A percentile compares a stretch with the other conserved stretches of the same genome.
phyloP scores from a whole-genome alignment of 176 grass and related monocot genomes.

The Musa schizocarpa region DNA sequence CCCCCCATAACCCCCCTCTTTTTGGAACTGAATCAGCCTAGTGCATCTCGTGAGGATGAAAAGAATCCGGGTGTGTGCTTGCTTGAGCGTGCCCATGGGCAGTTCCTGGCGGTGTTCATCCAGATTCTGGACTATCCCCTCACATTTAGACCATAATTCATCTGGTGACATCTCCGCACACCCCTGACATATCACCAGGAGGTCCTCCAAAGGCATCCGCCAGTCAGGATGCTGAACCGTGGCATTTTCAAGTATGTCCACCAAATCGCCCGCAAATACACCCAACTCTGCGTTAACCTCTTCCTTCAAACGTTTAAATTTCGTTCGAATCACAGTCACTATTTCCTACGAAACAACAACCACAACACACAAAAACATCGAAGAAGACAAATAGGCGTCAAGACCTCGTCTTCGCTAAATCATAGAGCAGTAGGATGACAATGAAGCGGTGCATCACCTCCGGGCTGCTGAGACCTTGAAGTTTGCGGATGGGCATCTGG shows the following conservation, averaged over 20 bases:
- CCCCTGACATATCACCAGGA: conserved; percentile 68
- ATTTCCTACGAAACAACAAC: conserved; percentile 43
- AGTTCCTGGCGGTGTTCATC: conserved; percentile 83
- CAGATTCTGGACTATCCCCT: conserved; percentile 69
- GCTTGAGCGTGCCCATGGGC: conserved; percentile 45
- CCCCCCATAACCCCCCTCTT: conserved; percentile 36
- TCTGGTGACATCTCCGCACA: conserved; percentile 74
- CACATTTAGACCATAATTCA: conserved; percentile 69
- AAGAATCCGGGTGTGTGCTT: conserved; percentile 63
- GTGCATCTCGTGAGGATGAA: conserved; percentile 96
- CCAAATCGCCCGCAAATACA: conserved; percentile 63
- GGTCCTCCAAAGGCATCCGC: conserved; percentile 58
- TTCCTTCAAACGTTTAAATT: conserved; percentile 69
- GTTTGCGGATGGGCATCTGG: conserved; percentile 41
- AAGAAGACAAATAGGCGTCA: not conserved
- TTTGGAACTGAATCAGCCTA: conserved; percentile 75
- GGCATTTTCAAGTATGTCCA: conserved; percentile 33
- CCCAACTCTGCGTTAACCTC: conserved; percentile 72
- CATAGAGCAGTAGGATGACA: not conserved
- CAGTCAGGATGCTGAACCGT: conserved; percentile 18
- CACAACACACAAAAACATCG: not conserved
- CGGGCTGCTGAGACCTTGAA: conserved; percentile 25
- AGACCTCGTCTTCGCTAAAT: not conserved
- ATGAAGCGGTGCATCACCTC: conserved; percentile 25
- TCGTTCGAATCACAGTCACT: conserved; percentile 44